Conservation (phyloP, 768 basidiomycete genomes). For the Artomyces pyxidatus region DNA sequence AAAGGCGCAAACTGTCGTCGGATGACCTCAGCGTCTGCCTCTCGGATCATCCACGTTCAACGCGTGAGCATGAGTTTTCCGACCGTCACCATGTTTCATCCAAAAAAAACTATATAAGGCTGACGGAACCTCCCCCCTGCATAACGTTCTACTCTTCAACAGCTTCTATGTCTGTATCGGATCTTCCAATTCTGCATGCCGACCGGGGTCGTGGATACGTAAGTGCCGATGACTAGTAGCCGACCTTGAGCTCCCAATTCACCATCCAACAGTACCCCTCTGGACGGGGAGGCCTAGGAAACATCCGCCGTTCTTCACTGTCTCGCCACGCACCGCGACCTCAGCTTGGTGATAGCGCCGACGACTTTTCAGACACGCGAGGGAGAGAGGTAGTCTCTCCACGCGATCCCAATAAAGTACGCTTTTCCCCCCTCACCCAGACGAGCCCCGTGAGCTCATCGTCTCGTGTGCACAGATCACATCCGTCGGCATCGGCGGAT, state of each 20-base stretch:
- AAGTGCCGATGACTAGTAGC: slow-evolving; percentile 20
- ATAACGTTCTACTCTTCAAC: too few species aligned
- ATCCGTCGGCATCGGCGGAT: slow-evolving; percentile 72
- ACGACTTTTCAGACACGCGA: slow-evolving; percentile 48
- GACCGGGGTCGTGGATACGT: slow-evolving; percentile 61
- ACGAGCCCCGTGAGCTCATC: background rate
- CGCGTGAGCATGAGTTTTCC: too few species aligned
- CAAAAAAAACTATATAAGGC: too few species aligned
- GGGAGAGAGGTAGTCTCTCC: slow-evolving; percentile 46
- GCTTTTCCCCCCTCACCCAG: slow-evolving; percentile 5
- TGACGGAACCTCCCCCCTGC: too few species aligned
- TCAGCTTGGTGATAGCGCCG: slow-evolving; percentile 32
- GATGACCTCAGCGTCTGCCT: too few species aligned
- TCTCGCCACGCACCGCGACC: slow-evolving; percentile 32
- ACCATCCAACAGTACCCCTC: slow-evolving; percentile 36
- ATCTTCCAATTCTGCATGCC: too few species aligned
- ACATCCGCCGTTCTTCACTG: slow-evolving; percentile 44
- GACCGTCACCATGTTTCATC: too few species aligned
- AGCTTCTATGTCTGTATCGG: too few species aligned
- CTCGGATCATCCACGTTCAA: too few species aligned
- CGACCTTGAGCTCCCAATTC: background rate
- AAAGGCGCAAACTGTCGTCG: too few species aligned
- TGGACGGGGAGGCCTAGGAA: slow-evolving; percentile 64
- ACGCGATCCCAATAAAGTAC: slow-evolving; percentile 29
- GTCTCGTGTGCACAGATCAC: slow-evolving; percentile 26